Base-by-base conservation (phyloP, 345 rosid genomes). In the Hypericum androsaemum region DNA sequence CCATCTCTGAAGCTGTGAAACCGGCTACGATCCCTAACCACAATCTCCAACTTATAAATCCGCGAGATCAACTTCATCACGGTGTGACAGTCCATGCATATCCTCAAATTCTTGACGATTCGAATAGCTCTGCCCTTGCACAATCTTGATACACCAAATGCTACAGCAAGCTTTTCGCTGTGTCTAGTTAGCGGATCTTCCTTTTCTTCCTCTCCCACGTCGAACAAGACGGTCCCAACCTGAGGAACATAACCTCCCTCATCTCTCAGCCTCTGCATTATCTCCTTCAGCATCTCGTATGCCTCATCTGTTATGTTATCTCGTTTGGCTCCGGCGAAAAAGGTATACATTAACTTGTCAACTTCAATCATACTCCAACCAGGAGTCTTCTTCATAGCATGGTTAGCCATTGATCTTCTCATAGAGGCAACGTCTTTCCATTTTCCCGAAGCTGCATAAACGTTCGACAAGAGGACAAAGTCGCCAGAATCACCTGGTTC, bases 401-500 rank as follows among this genome's bases (percentile, higher is more conserved):
- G 32, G 32, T 22, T 22, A 22, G 32, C 32, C 28, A 90, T 63
- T 43, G 83, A 69, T 77, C 78, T 76, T 74, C 77, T 82, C 60
- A 87, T 87, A 64, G 70, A 70, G 58, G 75, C 87, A 15, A 78
- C 84, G 59, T 79, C 76, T 54, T 77, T 77, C 95, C 92, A 84
- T 83, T 82, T 74, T 53, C 75, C 68, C 52, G 95, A 88, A 66
- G 64, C 88, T 0, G 89, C 88, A 39, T 90, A 90, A 17, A 81
- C 60, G 59, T 84, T 87, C 7, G 96, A 92, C 37, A 89, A 61
- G 14, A 89, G 74, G 15, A 89, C 90, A 61, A 80, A 80, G 59
- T 84, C 89, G 37, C 96, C 86, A 5, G 90, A 95, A 57, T 74
- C 80, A 45, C 47, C 52, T 8, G 96, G 98, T 40, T 90, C 98